Evolutionary conservation across 1,284 basidiomycete species (phyloP).

Genomic region (Agaricales sp.): DNA sequence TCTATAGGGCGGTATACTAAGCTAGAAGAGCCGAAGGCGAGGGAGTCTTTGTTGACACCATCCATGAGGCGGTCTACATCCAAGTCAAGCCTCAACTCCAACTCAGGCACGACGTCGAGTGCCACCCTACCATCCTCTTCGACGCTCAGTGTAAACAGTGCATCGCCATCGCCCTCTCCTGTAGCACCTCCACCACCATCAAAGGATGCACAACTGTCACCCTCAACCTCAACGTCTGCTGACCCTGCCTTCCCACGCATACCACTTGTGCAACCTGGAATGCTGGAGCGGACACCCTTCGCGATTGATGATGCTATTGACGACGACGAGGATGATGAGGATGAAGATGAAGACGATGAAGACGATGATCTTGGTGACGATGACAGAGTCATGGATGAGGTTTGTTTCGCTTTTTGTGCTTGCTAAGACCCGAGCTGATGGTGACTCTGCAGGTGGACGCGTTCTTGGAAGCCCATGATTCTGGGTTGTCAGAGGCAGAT

Average conservation of each 20-base stretch:
- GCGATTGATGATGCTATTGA: conserved; percentile 84
- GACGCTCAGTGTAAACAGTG: conserved; percentile 26
- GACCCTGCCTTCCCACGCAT: conserved; percentile 38
- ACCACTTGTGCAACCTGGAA: conserved; percentile 64
- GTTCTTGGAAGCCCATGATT: conserved; percentile 85
- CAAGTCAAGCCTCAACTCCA: conserved; percentile 34
- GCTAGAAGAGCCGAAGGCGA: conserved; percentile 77
- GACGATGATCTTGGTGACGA: conserved; percentile 16
- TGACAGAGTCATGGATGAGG: conserved; percentile 84
- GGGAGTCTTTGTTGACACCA: conserved; percentile 76
- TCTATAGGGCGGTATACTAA: conserved; percentile 79
- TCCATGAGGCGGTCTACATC: conserved; percentile 51
- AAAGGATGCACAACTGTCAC: conserved; percentile 12
- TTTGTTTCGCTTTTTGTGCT: conserved; percentile 19
- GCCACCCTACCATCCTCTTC: conserved; percentile 23
- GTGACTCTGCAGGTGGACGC: conserved; percentile 59
- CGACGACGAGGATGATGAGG: conserved; percentile 49
- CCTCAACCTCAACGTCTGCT: neutral
- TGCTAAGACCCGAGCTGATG: neutral
- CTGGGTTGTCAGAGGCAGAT: conserved; percentile 77
- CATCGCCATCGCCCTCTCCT: conserved; percentile 18
- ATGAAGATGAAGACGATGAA: conserved; percentile 34
- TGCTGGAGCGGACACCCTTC: conserved; percentile 86
- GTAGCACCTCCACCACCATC: conserved; percentile 17
- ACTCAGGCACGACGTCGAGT: conserved; percentile 14